phyloP scores from a whole-genome alignment of 2,329 filamentous ascomycete genomes.

The Trichophyton schoenleinii region DNA sequence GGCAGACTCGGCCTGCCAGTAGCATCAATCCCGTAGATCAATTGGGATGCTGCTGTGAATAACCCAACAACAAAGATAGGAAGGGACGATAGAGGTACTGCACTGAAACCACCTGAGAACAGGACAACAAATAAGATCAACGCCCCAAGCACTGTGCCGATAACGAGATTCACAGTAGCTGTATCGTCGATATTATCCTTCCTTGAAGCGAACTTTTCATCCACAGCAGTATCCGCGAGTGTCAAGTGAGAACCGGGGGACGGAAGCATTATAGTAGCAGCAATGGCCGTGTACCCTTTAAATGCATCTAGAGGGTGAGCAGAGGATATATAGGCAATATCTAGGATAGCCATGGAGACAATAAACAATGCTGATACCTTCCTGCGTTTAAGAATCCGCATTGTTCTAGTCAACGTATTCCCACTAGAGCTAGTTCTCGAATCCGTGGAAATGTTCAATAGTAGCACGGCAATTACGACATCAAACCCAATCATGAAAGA shows the following conservation, averaged over 20 bases:
- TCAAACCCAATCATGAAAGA: constrained; percentile 43
- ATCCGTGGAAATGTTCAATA: constrained; percentile 20
- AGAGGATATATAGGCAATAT: constrained; percentile 1
- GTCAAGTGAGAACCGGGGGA: not conserved
- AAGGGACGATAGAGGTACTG: not conserved
- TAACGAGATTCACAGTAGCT: not conserved
- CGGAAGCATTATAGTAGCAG: not conserved
- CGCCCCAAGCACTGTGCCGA: not conserved
- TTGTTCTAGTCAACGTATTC: not conserved
- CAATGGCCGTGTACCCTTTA: constrained; percentile 9
- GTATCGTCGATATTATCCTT: not conserved
- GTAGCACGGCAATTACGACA: constrained; percentile 40
- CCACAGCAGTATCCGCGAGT: not conserved
- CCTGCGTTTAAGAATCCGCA: constrained; percentile 1
- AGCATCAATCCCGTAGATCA: not conserved
- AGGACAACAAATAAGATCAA: constrained; percentile 33
- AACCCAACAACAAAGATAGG: not conserved
- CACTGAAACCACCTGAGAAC: not conserved
- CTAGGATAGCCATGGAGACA: constrained; percentile 7
- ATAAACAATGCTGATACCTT: constrained; percentile 6
- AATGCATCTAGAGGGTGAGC: not conserved
- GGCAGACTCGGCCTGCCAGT: not conserved
- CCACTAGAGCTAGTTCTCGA: not conserved
- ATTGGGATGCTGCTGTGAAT: not conserved
- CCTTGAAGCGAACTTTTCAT: not conserved